These are phyloP conservation scores for Entomortierella parvispora DNA, from an alignment of 192 early-diverging fungal species.

Conservation along the genomic window DNA sequence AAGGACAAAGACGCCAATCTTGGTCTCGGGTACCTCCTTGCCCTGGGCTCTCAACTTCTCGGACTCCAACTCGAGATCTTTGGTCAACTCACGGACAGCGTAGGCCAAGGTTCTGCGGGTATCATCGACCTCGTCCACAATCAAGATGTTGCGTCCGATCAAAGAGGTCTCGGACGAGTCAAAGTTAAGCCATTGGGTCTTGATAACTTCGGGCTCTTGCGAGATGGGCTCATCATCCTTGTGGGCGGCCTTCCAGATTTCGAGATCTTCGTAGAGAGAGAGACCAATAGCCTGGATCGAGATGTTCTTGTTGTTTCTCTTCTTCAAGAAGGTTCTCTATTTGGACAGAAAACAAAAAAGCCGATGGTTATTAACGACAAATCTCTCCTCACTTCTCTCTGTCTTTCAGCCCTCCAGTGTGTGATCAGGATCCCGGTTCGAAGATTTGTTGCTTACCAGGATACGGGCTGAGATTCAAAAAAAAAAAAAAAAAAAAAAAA, in stretches of 20 bases:
- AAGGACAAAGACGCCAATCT: slow-evolving; percentile 80
- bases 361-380: neutral
- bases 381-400: neutral
- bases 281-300: slow-evolving; percentile 83
- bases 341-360: too few relatives aligned
- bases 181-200: slow-evolving; percentile 87
- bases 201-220: slow-evolving; percentile 70
- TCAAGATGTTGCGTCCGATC: slow-evolving; percentile 75
- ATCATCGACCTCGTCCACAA: slow-evolving; percentile 86
- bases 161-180: slow-evolving; percentile 71
- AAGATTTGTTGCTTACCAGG: too few relatives aligned
- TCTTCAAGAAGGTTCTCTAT: slow-evolving; percentile 76
- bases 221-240: slow-evolving; percentile 51
- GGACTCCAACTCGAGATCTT: slow-evolving; percentile 71
- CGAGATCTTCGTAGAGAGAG: slow-evolving; percentile 79
- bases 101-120: slow-evolving; percentile 78
- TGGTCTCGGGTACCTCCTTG: slow-evolving; percentile 57
- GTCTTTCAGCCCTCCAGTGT: too few relatives aligned
- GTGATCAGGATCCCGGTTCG: neutral
- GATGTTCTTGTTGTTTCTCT: slow-evolving; percentile 73
- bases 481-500: slow-evolving; percentile 4
- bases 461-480: slow-evolving; percentile 47
- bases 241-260: slow-evolving; percentile 50
- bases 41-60: slow-evolving; percentile 35
- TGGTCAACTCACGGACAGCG: slow-evolving; percentile 75